Base-by-base conservation (phyloP, 1,139 yeast species). In the Magnusiomyces sp. region DNA sequence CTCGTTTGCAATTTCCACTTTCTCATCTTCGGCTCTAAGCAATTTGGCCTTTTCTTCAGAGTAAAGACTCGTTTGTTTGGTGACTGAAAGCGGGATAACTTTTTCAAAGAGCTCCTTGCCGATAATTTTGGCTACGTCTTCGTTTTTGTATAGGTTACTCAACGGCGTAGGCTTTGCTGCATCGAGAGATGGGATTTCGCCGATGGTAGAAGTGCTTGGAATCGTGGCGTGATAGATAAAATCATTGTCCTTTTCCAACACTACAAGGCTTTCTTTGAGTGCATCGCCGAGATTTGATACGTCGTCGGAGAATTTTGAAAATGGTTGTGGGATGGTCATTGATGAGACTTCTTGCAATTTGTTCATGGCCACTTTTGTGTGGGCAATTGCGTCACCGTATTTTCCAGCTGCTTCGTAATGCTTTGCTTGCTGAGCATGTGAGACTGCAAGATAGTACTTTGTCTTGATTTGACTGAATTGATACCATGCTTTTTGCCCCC, bases 31-130 rank as follows among this genome's bases (percentile, higher is more conserved):
- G 49, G 72, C 74, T 58, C 98, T 75, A 49, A 89, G 68, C 47
- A 87, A 68, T 55, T 79, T 81, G 0, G 95, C 90, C 65, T 88
- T 86, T 62, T 86, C 90, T 62, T 92, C 98, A 0, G 95, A 85
- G 64, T 92, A 92, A 56, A 80, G 73, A 58, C 96, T 87, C 51
- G 87, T 77, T 59, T 86, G 80, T 63, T 90, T 96, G 62, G 89
- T 95, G 36, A 90, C 87, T 43, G 82, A 79, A 59, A 89, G 72
- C 1, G 98, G 97, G 7, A 92, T 82, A 27, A 92, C 86, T 56
- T 83, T 84, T 50, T 75, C 83, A 65, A 71, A 87, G 46, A 92
- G 73, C 52, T 79, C 83, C 39, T 66, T 67, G 29, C 71, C 68
- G 43, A 79, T 74, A 55, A 79, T 80, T n/a, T n/a, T n/a, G n/a